Evolutionary conservation across 345 rosid genomes (phyloP), one percentile per base, ranked within the genome.

Genomic region (Populus tremula): DNA sequence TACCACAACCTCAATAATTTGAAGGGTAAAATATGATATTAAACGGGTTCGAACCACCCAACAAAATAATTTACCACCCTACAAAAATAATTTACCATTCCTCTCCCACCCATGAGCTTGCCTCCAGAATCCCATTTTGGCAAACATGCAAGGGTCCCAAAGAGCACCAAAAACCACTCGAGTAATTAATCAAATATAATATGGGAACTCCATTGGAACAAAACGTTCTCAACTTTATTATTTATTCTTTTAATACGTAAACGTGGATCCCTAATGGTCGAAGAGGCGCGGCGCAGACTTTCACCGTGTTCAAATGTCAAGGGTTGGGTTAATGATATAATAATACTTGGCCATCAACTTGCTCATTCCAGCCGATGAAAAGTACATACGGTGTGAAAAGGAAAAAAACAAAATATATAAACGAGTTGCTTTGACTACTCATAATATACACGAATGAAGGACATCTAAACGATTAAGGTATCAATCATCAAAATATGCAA

Each of bases 361-460:
- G 16, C 62, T 56, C 62, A 8, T 56, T n/a, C 63, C 25, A 21
- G 63, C 61, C 8, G 33, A n/a, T 27, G 61, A 70, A 29, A 70
- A 70, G 14, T 31, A 18, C 8, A 50, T 7, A 16, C 71, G 45
- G 27, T 39, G 29, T 68, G 10, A 20, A 68, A 68, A 21, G 7
- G 0, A 39, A 5, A 43, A 18, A 68, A 8, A 11, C 20, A 23
- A 71, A 4, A 9, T 14, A 39, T 33, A 53, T 45, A 31, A 27
- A 71, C 31, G 38, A 49, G 10, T 62, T 79, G 27, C 31, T 74
- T 69, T 63, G 39, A 70, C n/a, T 2, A 18, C 5, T 75, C 71
- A 49, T 12, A 50, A 39, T 70, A 49, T 29, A 20, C 23, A 70
- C 11, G 71, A 70, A 64, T 36, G 43, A 56, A 11, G 13, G 47